Evolutionary conservation across 257 asterid genomes (phyloP), one percentile per base, ranked within the genome.

Genomic region (Solanum chilense): DNA sequence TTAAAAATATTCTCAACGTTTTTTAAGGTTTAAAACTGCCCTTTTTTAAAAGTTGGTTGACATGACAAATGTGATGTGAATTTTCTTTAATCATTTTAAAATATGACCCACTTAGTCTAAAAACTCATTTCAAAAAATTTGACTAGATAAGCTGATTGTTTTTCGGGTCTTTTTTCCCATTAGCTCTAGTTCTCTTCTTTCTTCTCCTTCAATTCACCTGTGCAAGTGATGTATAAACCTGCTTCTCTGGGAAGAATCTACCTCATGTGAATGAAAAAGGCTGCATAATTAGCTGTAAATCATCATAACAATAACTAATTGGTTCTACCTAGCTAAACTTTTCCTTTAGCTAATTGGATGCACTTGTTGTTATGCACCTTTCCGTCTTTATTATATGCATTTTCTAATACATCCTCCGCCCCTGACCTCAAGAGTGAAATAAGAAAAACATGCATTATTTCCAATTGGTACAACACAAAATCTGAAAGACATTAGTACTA

Each of bases 181-280:
- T 39, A 39, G 10, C 11, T 39, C 42, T 39, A 39, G 10, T 39
- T 39, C 42, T 39, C 42, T 39, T 39, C 42, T 39, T 39, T 39
- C 42, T 39, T 39, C 42, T 39, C 42, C 42, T 39, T 39, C 11
- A 39, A 39, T 39, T 97, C 99, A 84, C 35, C 35, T 33, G 5
- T 33, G 35, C 5, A 33, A 33, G 9, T 8, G 44, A 41, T 9
- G 60, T 49, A 49, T 49, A 49, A 49, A 2, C 23, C 60, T 52
- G 4, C 60, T 52, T 52, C 6, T 52, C 62, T 52, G 10, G 62
- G 62, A 52, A 52, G 62, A 52, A 52, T 18, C 62, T 52, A 16
- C 18, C 62, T 52, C 62, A 52, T 10, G 4, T 52, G 62, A 52
- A 52, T 52, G 62, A 52, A 52, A 52, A 52, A 1, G 62, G 7